Conservation (phyloP, 345 rosid genomes). For the Linum trigynum region DNA sequence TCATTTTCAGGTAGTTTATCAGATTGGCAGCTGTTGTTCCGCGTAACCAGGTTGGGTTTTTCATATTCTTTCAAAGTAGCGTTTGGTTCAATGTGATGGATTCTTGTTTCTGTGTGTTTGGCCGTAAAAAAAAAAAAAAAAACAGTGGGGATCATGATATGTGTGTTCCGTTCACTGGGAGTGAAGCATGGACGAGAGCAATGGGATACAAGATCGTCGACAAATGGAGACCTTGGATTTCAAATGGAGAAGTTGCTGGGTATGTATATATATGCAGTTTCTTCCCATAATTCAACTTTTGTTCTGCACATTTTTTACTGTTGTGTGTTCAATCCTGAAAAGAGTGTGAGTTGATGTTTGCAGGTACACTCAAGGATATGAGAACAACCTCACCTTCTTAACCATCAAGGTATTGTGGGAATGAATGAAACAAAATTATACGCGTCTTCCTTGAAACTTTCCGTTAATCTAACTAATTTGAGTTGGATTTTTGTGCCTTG, state of each 20-base stretch:
- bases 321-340: neutral
- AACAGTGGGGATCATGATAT: conserved; percentile 87
- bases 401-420: conserved; percentile 51
- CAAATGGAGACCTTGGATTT: conserved; percentile 83
- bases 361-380: conserved; percentile 68
- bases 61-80: neutral
- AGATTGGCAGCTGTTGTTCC: no score
- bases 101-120: neutral
- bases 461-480: neutral
- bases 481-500: conserved; percentile 3
- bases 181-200: conserved; percentile 83
- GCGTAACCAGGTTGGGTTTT: no score
- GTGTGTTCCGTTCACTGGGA: conserved; percentile 90
- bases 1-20: conserved; percentile 54
- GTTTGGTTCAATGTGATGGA: neutral
- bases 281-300: neutral
- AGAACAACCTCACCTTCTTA: conserved; percentile 65
- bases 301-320: neutral
- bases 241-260: conserved; percentile 66
- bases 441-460: no score
- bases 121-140: neutral
- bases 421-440: neutral
- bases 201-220: conserved; percentile 62
- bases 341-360: conserved; percentile 4
- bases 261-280: conserved; percentile 19